Evolutionary conservation across 1,284 basidiomycete genomes (phyloP), one percentile per base, ranked within the genome.

Genomic region (Macrocystidia cucumis): DNA sequence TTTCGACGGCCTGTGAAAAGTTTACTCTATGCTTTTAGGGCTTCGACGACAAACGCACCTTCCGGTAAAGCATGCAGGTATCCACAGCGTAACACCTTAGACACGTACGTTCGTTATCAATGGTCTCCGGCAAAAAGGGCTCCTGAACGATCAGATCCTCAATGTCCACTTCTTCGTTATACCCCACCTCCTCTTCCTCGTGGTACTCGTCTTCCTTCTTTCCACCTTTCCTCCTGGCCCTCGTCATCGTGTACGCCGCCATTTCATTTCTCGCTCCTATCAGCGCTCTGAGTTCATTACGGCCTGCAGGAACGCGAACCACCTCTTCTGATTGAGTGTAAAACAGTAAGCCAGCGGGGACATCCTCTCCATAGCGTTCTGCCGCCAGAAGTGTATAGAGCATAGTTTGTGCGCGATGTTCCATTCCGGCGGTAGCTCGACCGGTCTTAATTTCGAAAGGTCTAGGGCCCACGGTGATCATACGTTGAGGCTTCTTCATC

Each of bases 371-470:
- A 52, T 98, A 98, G 9, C 92, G 76, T 51, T 98, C 93, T 22
- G 80, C 76, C 54, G 93, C 81, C 5, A 99, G 72, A 9, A 98
- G 67, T 0, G 91, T 97, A 54, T 98, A 99, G 4, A 98, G 63
- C 82, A 97, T 93, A 1, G 96, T 98, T 59, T 99, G 95, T 0
- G 96, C 96, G 27, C 92, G 82, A 57, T 98, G 96, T 47, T 95
- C 90, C 72, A 93, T 79, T 2, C 82, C 75, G 8, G 78, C 78
- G 18, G 78, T 62, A 1, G 81, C 59, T 34, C 84, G 67, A 1
- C 96, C 95, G 0, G 95, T 99, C 63, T 98, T 99, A 61, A 98
- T 89, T 59, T 99, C 96, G 31, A 98, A 77, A 1, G 95, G 91
- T 49, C 84, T 71, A 0, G 79, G 77, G 9, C 69, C 62, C 5